These are phyloP conservation scores for Umbelopsis isabellina DNA, from an alignment of 192 early-diverging fungal species.

Conservation along the genomic window DNA sequence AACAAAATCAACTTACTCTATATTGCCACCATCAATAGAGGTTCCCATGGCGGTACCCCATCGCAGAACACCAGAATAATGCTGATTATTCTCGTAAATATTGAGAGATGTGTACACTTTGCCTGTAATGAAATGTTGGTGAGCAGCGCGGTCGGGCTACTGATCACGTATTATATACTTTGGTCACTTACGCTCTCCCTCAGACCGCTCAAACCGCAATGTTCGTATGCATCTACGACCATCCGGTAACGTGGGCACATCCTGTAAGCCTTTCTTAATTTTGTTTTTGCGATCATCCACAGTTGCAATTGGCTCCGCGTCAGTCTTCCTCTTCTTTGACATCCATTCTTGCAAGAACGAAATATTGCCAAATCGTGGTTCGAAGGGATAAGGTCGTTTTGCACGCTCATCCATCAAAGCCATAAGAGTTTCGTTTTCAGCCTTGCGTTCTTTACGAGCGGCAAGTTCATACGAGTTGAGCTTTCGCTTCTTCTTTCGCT, in stretches of 20 bases:
- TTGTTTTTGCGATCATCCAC: slow-evolving; percentile 37
- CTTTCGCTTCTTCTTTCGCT: slow-evolving; percentile 62
- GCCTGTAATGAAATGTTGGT: slow-evolving; percentile 38
- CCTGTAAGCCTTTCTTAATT: slow-evolving; percentile 11
- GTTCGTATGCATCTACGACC: slow-evolving; percentile 70
- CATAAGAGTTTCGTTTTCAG: slow-evolving; percentile 70
- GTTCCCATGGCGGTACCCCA: slow-evolving; percentile 68
- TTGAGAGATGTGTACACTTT: slow-evolving; percentile 68
- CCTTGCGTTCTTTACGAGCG: slow-evolving; percentile 67
- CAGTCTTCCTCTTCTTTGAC: slow-evolving; percentile 57
- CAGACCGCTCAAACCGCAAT: slow-evolving; percentile 66
- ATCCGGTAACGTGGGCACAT: slow-evolving; percentile 52
- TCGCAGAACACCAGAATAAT: slow-evolving; percentile 69
- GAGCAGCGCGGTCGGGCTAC: not conserved
- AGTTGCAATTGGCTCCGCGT: slow-evolving; percentile 52
- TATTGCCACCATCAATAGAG: slow-evolving; percentile 65
- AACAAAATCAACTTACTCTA: slow-evolving; percentile 46
- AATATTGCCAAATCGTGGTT: slow-evolving; percentile 68
- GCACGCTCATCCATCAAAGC: slow-evolving; percentile 67
- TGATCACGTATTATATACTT: not conserved
- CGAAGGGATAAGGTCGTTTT: slow-evolving; percentile 57
- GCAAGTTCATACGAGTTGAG: slow-evolving; percentile 74
- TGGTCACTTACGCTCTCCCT: slow-evolving; percentile 43
- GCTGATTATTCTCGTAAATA: slow-evolving; percentile 54
- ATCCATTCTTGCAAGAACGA: slow-evolving; percentile 75